Evolutionary conservation across 345 rosid genomes (phyloP).

Genomic region (Acer saccharum): DNA sequence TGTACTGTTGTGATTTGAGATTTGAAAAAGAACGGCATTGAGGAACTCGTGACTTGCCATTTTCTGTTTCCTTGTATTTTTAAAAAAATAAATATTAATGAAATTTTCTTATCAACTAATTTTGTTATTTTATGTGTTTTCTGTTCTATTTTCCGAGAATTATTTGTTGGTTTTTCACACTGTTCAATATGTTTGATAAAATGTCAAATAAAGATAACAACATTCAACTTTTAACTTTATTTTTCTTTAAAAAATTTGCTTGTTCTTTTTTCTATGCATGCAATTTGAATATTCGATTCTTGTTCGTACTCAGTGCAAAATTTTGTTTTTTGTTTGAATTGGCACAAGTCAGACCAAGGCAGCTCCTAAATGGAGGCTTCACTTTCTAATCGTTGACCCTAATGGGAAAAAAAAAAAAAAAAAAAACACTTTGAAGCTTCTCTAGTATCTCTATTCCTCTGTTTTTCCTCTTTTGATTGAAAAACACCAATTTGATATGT

Average conservation of each 20-base stretch:
- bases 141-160: not conserved
- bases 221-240: not conserved
- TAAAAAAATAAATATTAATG: too few species aligned
- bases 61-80: slow-evolving; percentile 9
- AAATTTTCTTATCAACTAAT: not conserved
- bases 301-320: not conserved
- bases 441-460: not conserved
- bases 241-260: not conserved
- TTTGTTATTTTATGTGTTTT: not conserved
- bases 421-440: slow-evolving; percentile 19
- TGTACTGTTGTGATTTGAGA: not conserved
- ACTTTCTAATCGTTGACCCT: slow-evolving; percentile 22
- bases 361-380: slow-evolving; percentile 29
- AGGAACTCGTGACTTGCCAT: slow-evolving; percentile 12
- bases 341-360: slow-evolving; percentile 7
- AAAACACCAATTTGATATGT: slow-evolving; percentile 1
- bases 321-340: slow-evolving; percentile 21
- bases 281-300: slow-evolving; percentile 14
- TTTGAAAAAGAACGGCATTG: slow-evolving; percentile 25
- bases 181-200: not conserved
- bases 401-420: too few species aligned
- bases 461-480: not conserved
- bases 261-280: slow-evolving; percentile 2
- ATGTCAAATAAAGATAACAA: not conserved
- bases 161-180: not conserved